Conservation (phyloP, 2,329 filamentous ascomycete genomes). For the Scytalidium sp. region DNA sequence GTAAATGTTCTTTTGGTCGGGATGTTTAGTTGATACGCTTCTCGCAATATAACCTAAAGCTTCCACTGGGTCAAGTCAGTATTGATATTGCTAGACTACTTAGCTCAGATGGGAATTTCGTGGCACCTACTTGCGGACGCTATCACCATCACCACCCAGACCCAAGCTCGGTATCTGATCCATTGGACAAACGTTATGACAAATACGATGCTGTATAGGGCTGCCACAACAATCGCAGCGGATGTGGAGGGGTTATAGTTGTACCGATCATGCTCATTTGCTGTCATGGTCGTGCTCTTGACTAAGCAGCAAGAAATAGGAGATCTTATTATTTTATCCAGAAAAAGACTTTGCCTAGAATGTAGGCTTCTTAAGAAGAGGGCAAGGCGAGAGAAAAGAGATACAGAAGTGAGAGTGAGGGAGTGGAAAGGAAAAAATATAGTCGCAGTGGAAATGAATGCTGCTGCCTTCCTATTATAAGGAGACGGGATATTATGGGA, state of each 20-base stretch:
- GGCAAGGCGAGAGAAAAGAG: too few relatives aligned
- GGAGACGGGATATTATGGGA: not conserved
- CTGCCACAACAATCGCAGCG: conserved; percentile 26
- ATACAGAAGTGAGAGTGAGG: too few relatives aligned
- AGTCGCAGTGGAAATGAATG: too few relatives aligned
- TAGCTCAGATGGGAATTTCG: not conserved
- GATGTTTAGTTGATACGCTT: conserved; percentile 13
- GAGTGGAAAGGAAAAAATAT: too few relatives aligned
- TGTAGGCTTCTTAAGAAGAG: too few relatives aligned
- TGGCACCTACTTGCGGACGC: conserved; percentile 26
- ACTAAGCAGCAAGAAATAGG: too few relatives aligned
- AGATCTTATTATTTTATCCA: too few relatives aligned
- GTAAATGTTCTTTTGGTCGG: conserved; percentile 16
- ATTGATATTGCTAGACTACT: not conserved
- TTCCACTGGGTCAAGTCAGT: conserved; percentile 13
- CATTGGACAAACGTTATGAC: conserved; percentile 27
- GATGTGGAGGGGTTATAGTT: conserved; percentile 26
- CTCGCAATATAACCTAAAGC: conserved; percentile 18
- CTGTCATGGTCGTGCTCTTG: too few relatives aligned
- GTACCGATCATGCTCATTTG: conserved; percentile 8
- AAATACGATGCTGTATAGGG: conserved; percentile 24
- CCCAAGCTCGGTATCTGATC: conserved; percentile 28
- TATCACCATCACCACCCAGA: conserved; percentile 31
- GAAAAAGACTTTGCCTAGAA: too few relatives aligned
- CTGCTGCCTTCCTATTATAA: too few relatives aligned